Conservation (phyloP, 495 filamentous ascomycete genomes). For the Thermothielavioides terrestris region DNA sequence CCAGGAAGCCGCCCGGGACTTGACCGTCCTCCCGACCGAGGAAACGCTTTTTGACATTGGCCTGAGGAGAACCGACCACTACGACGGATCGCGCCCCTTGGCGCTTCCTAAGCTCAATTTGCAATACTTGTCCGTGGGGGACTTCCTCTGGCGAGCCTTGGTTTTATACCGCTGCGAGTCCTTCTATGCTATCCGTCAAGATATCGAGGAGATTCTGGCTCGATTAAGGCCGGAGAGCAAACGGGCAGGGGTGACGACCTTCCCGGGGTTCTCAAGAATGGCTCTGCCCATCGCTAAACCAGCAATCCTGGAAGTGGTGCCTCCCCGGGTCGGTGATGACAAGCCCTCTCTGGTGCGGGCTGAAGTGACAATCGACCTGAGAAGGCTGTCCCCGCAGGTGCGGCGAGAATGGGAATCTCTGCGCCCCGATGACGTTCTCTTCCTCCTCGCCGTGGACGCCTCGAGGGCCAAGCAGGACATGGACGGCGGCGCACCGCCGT, state of each 20-base stretch:
- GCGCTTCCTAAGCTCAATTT: conserved; percentile 92
- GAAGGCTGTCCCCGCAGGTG: conserved; percentile 61
- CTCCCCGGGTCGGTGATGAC: conserved; percentile 73
- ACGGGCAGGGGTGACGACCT: conserved; percentile 55
- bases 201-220: conserved; percentile 75
- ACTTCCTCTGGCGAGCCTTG: conserved; percentile 92
- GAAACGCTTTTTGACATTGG: conserved; percentile 73
- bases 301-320: conserved; percentile 78
- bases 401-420: conserved; percentile 87
- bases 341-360: conserved; percentile 79
- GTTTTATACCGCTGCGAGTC: conserved; percentile 83
- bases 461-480: conserved; percentile 43
- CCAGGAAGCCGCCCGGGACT: conserved; percentile 62
- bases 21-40: conserved; percentile 78
- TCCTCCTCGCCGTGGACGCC: conserved; percentile 66
- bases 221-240: conserved; percentile 63
- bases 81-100: conserved; percentile 80
- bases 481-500: conserved; percentile 43
- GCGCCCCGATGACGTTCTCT: conserved; percentile 82
- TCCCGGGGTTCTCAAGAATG: conserved; percentile 86
- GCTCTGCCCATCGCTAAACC: conserved; percentile 78
- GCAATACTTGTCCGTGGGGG: conserved; percentile 89
- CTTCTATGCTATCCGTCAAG: conserved; percentile 87
- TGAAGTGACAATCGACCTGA: conserved; percentile 83
- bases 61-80: conserved; percentile 77